phyloP scores from a whole-genome alignment of 495 filamentous ascomycete species.

The Aspergillus funiculosus region DNA sequence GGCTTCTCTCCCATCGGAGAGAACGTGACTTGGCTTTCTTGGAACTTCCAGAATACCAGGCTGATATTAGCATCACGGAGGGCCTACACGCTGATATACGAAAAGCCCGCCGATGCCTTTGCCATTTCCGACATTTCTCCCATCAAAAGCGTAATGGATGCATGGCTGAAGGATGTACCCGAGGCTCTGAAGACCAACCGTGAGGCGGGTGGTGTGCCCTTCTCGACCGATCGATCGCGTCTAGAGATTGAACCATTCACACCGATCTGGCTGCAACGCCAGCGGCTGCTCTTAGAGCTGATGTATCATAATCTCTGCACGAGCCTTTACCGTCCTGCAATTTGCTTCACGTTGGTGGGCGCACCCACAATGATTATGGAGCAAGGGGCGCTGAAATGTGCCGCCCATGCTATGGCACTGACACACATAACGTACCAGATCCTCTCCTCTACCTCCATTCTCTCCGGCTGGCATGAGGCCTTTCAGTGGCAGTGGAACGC shows the following conservation, averaged over 20 bases:
- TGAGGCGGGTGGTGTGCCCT: constrained; percentile 27
- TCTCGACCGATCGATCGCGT: constrained; percentile 35
- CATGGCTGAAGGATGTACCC: constrained; percentile 38
- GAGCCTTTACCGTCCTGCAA: constrained; percentile 24
- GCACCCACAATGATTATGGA: neutral
- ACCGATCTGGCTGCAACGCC: constrained; percentile 28
- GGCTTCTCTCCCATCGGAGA: constrained; percentile 31
- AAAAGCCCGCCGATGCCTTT: constrained; percentile 12
- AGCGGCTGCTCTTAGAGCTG: constrained; percentile 27
- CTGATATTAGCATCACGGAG: constrained; percentile 33
- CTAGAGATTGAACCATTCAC: constrained; percentile 38
- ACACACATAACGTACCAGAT: constrained; percentile 48
- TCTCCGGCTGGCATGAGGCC: constrained; percentile 45
- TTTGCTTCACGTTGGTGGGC: constrained; percentile 11
- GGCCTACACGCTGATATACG: constrained; percentile 35
- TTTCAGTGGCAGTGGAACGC: constrained; percentile 53
- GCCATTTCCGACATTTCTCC: neutral
- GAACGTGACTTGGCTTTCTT: constrained; percentile 38
- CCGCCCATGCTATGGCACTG: constrained; percentile 43
- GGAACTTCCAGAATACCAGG: constrained; percentile 32
- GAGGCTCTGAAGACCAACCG: constrained; percentile 33
- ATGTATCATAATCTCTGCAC: constrained; percentile 26
- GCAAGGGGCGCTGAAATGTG: constrained; percentile 22
- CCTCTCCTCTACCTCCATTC: constrained; percentile 36
- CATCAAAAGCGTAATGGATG: constrained; percentile 1